phyloP scores from a whole-genome alignment of 495 filamentous ascomycete genomes.

The Aspergillus biplanus region DNA sequence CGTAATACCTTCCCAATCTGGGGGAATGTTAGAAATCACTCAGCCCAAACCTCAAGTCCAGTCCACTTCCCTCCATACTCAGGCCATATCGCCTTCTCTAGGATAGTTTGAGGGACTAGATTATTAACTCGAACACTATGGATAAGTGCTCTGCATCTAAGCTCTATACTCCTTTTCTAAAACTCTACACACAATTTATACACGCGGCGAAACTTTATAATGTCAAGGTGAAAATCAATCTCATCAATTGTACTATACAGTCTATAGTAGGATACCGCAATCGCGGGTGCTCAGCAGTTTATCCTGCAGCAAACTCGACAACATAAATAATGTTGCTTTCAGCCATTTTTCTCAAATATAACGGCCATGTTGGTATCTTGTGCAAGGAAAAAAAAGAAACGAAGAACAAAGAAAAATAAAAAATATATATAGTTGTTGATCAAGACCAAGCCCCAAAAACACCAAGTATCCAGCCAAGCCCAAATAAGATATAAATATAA shows the following conservation, averaged over 20 bases:
- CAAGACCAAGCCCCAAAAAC: not conserved
- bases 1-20: too few species aligned
- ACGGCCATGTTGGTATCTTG: not conserved
- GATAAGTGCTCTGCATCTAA: too few species aligned
- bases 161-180: too few species aligned
- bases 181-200: not conserved
- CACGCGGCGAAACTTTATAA: not conserved
- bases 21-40: too few species aligned
- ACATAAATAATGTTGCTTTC: not conserved
- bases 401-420: not conserved
- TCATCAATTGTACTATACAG: conserved; percentile 15
- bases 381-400: not conserved
- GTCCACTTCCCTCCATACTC: too few species aligned
- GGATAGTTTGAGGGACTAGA: too few species aligned
- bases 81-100: too few species aligned
- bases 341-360: not conserved
- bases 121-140: too few species aligned
- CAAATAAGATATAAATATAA: not conserved
- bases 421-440: not conserved
- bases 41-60: too few species aligned
- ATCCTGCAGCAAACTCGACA: not conserved
- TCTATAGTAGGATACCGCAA: conserved; percentile 5
- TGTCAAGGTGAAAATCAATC: not conserved
- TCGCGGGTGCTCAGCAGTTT: not conserved
- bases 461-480: not conserved